Percentiles rank a stretch among this genome's conserved stretches.
These are phyloP conservation scores for Astrothelium macrocarpum DNA, from an alignment of 495 filamentous ascomycete species.

Conservation along the genomic window DNA sequence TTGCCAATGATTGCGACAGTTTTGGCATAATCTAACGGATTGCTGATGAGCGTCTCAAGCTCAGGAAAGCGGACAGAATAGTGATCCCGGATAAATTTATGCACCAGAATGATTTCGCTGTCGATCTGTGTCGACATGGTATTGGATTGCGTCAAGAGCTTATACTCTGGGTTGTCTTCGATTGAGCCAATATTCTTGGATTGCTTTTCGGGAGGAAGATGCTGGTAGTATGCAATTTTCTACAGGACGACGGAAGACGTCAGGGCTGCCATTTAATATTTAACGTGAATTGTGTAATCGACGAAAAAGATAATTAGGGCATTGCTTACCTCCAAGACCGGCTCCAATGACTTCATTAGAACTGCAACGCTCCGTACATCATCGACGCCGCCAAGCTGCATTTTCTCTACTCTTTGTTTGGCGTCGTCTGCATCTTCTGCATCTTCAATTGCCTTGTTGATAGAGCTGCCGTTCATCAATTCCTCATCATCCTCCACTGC, in stretches of 20 bases:
- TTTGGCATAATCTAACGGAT: constrained; percentile 90
- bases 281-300: constrained; percentile 16
- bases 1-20: constrained; percentile 89
- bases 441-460: constrained; percentile 32
- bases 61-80: constrained; percentile 92
- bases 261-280: constrained; percentile 39
- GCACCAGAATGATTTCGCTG: constrained; percentile 82
- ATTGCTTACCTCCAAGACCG: constrained; percentile 65
- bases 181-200: constrained; percentile 58
- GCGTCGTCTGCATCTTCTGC: constrained; percentile 57
- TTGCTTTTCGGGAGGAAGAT: constrained; percentile 53
- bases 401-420: constrained; percentile 67
- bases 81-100: constrained; percentile 92
- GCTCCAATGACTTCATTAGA: constrained; percentile 66
- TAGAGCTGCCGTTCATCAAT: constrained; percentile 28
- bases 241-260: constrained; percentile 44
- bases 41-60: constrained; percentile 87
- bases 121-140: constrained; percentile 81
- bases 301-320: constrained; percentile 37
- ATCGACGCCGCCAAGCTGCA: constrained; percentile 59
- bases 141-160: constrained; percentile 73
- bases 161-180: constrained; percentile 81
- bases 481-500: constrained; percentile 43
- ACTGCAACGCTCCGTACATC: constrained; percentile 67
- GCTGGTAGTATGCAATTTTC: constrained; percentile 69